Conservation (phyloP, 164 flowering plant genomes). For the Tetracentron sinense region DNA sequence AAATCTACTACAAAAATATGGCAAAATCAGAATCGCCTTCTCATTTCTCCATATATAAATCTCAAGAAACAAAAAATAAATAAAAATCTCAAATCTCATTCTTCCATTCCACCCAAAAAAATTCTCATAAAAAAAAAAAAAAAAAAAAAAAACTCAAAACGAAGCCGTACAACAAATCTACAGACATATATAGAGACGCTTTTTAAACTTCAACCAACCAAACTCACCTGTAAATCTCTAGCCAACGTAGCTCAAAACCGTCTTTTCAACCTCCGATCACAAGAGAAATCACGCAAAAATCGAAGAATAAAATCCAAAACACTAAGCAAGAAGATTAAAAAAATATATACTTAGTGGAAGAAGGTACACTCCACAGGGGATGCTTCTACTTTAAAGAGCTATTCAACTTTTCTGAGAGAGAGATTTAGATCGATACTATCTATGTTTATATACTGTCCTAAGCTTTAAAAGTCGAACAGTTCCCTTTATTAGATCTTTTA, state of each 20-base stretch:
- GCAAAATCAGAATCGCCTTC: too few species aligned
- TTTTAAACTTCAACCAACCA: background rate
- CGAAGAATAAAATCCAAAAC: background rate
- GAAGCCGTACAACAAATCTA: background rate
- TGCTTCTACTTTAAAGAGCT: background rate
- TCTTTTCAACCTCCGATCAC: too few species aligned
- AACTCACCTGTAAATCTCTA: slow-evolving; percentile 6
- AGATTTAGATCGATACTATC: background rate
- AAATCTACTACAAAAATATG: too few species aligned
- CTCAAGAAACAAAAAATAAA: too few species aligned
- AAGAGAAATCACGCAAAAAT: background rate
- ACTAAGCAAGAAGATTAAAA: background rate
- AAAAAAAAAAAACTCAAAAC: too few species aligned
- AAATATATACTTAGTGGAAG: slow-evolving; percentile 1
- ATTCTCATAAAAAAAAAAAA: too few species aligned
- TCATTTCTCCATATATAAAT: too few species aligned
- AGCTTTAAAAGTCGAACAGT: slow-evolving; percentile 3
- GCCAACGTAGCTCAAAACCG: background rate
- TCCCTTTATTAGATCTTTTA: background rate
- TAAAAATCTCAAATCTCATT: too few species aligned
- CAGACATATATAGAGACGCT: too few species aligned
- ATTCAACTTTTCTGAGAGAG: background rate
- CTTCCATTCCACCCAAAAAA: too few species aligned
- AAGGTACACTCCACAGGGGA: slow-evolving; percentile 9
- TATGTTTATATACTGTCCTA: background rate